Base-by-base conservation (phyloP, 106 monocot genomes). In the Dendrobium officinale region DNA sequence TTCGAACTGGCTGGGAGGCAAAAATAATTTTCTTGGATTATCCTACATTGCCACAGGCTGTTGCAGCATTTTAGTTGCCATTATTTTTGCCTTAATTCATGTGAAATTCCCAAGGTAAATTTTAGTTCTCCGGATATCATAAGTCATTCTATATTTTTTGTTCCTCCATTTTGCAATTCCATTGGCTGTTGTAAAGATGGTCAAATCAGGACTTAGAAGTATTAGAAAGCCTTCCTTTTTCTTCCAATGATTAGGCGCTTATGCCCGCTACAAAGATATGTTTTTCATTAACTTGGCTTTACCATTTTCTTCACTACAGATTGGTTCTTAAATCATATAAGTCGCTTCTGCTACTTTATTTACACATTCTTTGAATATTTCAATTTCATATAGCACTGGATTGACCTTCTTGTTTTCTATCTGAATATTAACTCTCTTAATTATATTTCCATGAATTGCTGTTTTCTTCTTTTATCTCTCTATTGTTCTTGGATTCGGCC, bases 51-150 rank as follows among this genome's bases (percentile, higher is more conserved):
- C 81, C 31, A 87, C 91, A 40, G 96, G 96, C 31, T 79, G 67
- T 70, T 87, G 27, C 74, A 81, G 75, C 81, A 80, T 96, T 81
- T 43, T 93, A 20, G 72, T 81, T 0, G 81, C 93, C 24, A 88
- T 93, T 76, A 31, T 90, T 58, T 93, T 93, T 72, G 88, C 93
- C 31, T 80, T 96, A 79, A 84, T 93, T 81, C 93, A 96, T 82
- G 96, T 93, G 75, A 96, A 86, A 85, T 81, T 88, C 79, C 93
- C 96, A 49, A 96, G 96, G 96, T 94, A 81, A 66, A 24, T 67
- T 40, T 70, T 70, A 33, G 0, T 37, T 22, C 9, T 70, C 13
- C 13, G 0, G 13, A 37, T 29, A 40, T 70, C 37, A 51, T 70
- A 37, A 70, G 11, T 37, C 13, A 70, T 70, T 4, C 33, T 3